phyloP scores from a whole-genome alignment of 331 rosid genomes.

The Dryas integrifolia region DNA sequence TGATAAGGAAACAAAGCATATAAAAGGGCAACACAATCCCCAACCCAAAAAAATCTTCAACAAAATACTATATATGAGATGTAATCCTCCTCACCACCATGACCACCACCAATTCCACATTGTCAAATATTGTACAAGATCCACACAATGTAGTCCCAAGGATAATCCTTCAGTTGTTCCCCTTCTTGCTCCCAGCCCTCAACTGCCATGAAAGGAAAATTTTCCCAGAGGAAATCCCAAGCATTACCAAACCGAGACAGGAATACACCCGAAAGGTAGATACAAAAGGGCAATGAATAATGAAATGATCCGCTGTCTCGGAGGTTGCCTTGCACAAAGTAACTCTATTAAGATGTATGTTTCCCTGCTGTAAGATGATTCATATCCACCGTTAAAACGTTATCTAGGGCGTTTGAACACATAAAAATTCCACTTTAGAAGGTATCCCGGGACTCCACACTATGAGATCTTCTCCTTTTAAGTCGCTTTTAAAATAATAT shows the following conservation, averaged over 20 bases:
- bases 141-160: conserved; percentile 46
- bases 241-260: conserved; percentile 67
- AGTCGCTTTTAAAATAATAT: conserved; percentile 17
- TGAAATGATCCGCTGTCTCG: conserved; percentile 55
- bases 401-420: conserved; percentile 40
- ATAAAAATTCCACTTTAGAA: conserved; percentile 34
- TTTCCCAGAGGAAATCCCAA: conserved; percentile 51
- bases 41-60: conserved; percentile 29
- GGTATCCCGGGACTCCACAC: conserved; percentile 45
- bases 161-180: conserved; percentile 56
- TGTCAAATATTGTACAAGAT: conserved; percentile 36
- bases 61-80: conserved; percentile 29
- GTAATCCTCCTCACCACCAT: conserved; percentile 31
- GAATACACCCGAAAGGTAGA: conserved; percentile 50
- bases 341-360: conserved; percentile 46
- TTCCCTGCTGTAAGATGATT: conserved; percentile 68
- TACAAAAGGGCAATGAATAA: conserved; percentile 47
- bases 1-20: background rate
- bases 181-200: conserved; percentile 56
- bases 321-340: conserved; percentile 55
- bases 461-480: conserved; percentile 38
- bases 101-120: conserved; percentile 31
- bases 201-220: conserved; percentile 42
- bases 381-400: conserved; percentile 55
- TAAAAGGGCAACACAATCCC: conserved; percentile 14